These are phyloP conservation scores for Mycena indigotica DNA, from an alignment of 768 basidiomycete genomes.

Conservation along the genomic window DNA sequence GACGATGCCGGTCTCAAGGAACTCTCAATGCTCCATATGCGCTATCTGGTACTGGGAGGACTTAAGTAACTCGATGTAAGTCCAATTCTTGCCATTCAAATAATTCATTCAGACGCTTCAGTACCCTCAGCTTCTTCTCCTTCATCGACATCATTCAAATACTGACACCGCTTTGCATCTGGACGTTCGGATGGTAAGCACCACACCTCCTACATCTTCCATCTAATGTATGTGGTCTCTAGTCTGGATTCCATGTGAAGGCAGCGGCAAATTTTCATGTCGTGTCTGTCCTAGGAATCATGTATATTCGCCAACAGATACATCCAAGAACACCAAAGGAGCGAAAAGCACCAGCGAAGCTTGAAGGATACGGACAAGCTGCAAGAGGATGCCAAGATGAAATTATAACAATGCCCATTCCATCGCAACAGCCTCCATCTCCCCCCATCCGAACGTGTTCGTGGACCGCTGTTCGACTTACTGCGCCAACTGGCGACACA, in stretches of 20 bases:
- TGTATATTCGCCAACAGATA: background rate
- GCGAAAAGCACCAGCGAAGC: background rate
- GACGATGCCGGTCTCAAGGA: background rate
- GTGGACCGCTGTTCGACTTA: background rate
- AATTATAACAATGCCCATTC: background rate
- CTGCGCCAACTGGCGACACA: background rate
- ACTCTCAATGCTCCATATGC: background rate
- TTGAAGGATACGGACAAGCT: background rate
- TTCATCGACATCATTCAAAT: background rate
- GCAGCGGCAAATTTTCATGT: background rate
- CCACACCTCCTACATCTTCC: background rate
- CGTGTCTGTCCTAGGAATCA: background rate
- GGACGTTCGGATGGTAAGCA: background rate
- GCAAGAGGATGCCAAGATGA: background rate
- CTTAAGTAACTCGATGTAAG: background rate
- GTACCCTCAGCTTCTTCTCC: background rate
- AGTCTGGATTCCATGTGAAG: no score
- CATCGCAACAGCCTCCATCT: background rate
- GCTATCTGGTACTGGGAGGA: background rate
- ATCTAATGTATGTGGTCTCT: background rate
- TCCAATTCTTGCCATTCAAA: background rate
- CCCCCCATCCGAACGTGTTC: background rate
- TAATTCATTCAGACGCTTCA: background rate
- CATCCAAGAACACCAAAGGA: background rate
- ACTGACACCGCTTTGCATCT: background rate